Evolutionary conservation across 1,139 yeast species (phyloP).

Genomic region (Debaryomyces psychrophilus): DNA sequence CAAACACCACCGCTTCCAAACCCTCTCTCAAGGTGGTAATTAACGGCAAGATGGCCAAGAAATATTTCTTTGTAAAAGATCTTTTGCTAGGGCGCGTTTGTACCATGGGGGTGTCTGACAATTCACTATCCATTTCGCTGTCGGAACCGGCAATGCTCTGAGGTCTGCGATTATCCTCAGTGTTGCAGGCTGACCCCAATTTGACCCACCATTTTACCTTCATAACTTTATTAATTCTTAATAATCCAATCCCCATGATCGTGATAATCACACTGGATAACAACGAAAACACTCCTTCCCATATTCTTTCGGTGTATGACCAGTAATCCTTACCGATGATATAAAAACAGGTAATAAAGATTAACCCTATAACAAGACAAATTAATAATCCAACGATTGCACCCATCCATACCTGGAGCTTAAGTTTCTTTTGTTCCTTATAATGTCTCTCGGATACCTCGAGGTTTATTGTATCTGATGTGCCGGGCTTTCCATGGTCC

Average conservation of each 20-base stretch:
- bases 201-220: slow-evolving; percentile 54
- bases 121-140: slow-evolving; percentile 14
- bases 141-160: slow-evolving; percentile 20
- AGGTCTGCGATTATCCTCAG: slow-evolving; percentile 5
- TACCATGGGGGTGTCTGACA: neutral
- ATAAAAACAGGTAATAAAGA: slow-evolving; percentile 76
- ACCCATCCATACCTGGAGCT: slow-evolving; percentile 83
- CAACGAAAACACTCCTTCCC: slow-evolving; percentile 91
- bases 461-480: neutral
- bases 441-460: slow-evolving; percentile 3
- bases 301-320: slow-evolving; percentile 79
- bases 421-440: slow-evolving; percentile 35
- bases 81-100: slow-evolving; percentile 3
- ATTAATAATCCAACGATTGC: slow-evolving; percentile 69
- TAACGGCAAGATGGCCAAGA: slow-evolving; percentile 45
- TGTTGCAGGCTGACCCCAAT: slow-evolving; percentile 43
- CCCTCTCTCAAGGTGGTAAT: slow-evolving; percentile 52
- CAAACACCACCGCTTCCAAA: slow-evolving; percentile 51
- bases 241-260: slow-evolving; percentile 84
- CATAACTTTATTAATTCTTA: slow-evolving; percentile 73
- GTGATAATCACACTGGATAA: slow-evolving; percentile 82
- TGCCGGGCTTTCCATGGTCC: neutral
- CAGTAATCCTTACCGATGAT: slow-evolving; percentile 78
- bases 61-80: slow-evolving; percentile 34
- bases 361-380: slow-evolving; percentile 77